Evolutionary conservation across 1,284 basidiomycete species (phyloP).

Genomic region (Tylopilus sp.): DNA sequence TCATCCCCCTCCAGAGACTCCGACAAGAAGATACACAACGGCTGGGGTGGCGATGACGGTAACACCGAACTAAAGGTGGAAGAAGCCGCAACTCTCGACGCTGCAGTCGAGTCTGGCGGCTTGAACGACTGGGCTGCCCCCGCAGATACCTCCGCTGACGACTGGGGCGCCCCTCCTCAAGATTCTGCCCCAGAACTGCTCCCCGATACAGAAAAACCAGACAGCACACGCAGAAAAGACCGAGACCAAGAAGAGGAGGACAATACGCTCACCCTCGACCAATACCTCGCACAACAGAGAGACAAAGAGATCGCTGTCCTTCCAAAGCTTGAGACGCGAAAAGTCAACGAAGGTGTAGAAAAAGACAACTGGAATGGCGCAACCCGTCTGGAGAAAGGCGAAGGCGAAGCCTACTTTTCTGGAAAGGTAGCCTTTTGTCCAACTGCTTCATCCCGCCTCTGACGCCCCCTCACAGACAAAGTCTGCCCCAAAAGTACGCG

Average conservation of each 20-base stretch:
- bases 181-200: constrained; percentile 34
- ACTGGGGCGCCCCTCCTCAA: constrained; percentile 39
- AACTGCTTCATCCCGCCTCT: constrained; percentile 5
- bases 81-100: constrained; percentile 60
- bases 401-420: constrained; percentile 67
- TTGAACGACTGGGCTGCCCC: constrained; percentile 44
- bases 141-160: constrained; percentile 28
- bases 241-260: constrained; percentile 82
- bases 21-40: constrained; percentile 88
- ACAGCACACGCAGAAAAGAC: constrained; percentile 43
- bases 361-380: constrained; percentile 60
- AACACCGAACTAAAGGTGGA: constrained; percentile 75
- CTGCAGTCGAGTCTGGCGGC: constrained; percentile 42
- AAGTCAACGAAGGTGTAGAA: constrained; percentile 66
- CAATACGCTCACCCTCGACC: constrained; percentile 84
- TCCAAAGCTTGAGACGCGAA: constrained; percentile 70
- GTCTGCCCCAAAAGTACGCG: constrained; percentile 53
- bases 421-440: constrained; percentile 54
- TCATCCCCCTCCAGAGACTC: constrained; percentile 58
- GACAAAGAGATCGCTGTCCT: constrained; percentile 50
- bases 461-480: constrained; percentile 44
- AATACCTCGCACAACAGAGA: constrained; percentile 76
- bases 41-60: constrained; percentile 89
- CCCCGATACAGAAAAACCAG: constrained; percentile 41
- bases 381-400: constrained; percentile 57